Conservation (phyloP, 257 asterid genomes). For the Solanum boliviense region DNA sequence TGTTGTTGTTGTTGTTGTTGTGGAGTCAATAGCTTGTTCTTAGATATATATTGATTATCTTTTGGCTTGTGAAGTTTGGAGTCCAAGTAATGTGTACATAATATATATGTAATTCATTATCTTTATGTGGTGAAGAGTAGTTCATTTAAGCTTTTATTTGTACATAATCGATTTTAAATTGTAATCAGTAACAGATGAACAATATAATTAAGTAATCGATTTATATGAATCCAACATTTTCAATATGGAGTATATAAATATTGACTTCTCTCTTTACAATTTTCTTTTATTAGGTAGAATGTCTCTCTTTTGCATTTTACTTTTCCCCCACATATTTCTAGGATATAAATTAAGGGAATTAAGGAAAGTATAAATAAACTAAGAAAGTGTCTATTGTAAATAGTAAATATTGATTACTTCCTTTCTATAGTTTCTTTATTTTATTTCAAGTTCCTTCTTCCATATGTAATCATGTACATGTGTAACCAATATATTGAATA, state of each 20-base stretch:
- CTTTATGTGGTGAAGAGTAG: neutral
- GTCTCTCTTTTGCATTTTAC: too few relatives aligned
- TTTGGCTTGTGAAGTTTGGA: neutral
- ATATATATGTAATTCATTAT: neutral
- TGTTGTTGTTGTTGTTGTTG: neutral
- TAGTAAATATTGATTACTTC: neutral
- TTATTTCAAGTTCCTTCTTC: neutral
- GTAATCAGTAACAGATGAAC: fast-evolving
- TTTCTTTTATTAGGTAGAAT: neutral
- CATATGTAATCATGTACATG: neutral
- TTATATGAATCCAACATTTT: neutral
- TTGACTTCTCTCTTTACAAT: too few relatives aligned
- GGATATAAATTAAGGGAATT: neutral
- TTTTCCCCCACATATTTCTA: neutral
- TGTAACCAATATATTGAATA: neutral
- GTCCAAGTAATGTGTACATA: neutral
- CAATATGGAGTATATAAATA: too few relatives aligned
- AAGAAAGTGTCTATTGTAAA: neutral
- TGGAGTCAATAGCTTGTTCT: neutral
- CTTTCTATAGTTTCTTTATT: too few relatives aligned
- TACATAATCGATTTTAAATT: too few relatives aligned
- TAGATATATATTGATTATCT: neutral
- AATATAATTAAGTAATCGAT: too few relatives aligned
- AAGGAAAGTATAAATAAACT: neutral
- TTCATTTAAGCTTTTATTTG: neutral